Base-by-base conservation (phyloP, 2,329 filamentous ascomycete genomes). In the Zasmidium angulare region DNA sequence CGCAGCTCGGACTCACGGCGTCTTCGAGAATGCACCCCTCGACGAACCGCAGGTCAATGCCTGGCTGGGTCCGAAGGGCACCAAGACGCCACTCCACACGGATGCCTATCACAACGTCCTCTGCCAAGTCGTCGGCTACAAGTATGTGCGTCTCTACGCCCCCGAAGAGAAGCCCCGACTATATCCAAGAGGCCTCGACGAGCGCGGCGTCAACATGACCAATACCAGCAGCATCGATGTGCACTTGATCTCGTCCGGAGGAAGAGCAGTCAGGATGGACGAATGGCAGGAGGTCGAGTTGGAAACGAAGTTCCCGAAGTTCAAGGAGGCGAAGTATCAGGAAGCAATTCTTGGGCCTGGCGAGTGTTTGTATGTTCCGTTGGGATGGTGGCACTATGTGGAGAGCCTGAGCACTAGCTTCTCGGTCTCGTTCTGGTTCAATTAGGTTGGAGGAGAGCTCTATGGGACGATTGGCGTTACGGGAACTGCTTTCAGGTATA, bases 301-400 rank as follows among this genome's bases (percentile, higher is more conserved):
- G 17, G 66, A 75, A 21, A 40, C 61, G 10, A 31, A 49, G 10
- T 86, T 79, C 73, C 81, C 83, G 0, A 72, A 76, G 0, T 90
- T 96, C 64, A 73, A 74, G 51, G 74, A 81, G 0, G 80, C 89
- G 1, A 78, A 83, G 55, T 93, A 89, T 71, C 76, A 89, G 31
- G 95, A 99, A 70, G 87, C 87, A 57, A 82, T 98, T 1, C 77
- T 99, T 4, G 85, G 83, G 26, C 88, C 89, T 0, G 95, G 93
- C 0, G 92, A 99, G 55, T 89, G 87, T 64, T 73, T 99, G 55
- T 95, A 96, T 72, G 90, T 99, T 55, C 95, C 95, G 0, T 82
- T 91, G 3, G 95, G 93, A 0, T 99, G 95, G 93, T 99, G 95
- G 95, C 95, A 99, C 79, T 98, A 97, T 75, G 90, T 98, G 2